phyloP scores from a whole-genome alignment of 805 yeast genomes.

The Candida cerambycidarum region DNA sequence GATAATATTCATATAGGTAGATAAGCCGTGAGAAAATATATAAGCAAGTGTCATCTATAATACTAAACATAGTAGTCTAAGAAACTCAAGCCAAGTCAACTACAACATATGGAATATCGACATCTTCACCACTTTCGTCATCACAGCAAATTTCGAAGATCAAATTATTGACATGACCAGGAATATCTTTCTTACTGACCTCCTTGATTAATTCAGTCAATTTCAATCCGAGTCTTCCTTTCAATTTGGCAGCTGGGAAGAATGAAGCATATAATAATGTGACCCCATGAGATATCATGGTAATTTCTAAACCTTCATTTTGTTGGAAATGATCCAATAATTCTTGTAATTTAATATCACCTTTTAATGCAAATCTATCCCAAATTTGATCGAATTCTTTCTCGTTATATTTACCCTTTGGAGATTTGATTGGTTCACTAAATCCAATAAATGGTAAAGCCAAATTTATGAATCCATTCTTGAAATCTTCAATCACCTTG shows the following conservation, averaged over 20 bases:
- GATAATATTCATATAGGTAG: slow-evolving; percentile 45
- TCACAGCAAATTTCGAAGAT: slow-evolving; percentile 91
- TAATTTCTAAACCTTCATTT: slow-evolving; percentile 80
- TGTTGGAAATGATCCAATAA: slow-evolving; percentile 73
- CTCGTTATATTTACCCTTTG: slow-evolving; percentile 75
- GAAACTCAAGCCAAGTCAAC: slow-evolving; percentile 34
- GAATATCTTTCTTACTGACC: slow-evolving; percentile 83
- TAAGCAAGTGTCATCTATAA: not conserved
- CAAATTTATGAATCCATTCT: slow-evolving; percentile 19
- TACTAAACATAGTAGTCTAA: not conserved
- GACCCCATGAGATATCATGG: slow-evolving; percentile 91
- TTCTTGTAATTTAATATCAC: slow-evolving; percentile 73
- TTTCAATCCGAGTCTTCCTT: slow-evolving; percentile 68
- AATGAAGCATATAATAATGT: slow-evolving; percentile 89
- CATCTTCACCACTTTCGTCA: slow-evolving; percentile 91
- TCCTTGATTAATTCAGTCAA: slow-evolving; percentile 75
- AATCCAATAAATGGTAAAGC: slow-evolving; percentile 92
- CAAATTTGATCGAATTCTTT: slow-evolving; percentile 85
- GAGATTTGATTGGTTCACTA: slow-evolving; percentile 90
- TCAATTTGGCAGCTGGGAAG: slow-evolving; percentile 86
- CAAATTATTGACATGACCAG: slow-evolving; percentile 69
- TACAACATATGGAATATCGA: slow-evolving; percentile 86
- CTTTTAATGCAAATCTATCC: slow-evolving; percentile 87
- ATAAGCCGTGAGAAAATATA: too few relatives aligned
- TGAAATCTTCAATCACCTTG: slow-evolving; percentile 43